A percentile compares a stretch with the other conserved stretches of the same genome.
Conservation (phyloP, 2,329 filamentous ascomycete species). For the Xylaria sp. region DNA sequence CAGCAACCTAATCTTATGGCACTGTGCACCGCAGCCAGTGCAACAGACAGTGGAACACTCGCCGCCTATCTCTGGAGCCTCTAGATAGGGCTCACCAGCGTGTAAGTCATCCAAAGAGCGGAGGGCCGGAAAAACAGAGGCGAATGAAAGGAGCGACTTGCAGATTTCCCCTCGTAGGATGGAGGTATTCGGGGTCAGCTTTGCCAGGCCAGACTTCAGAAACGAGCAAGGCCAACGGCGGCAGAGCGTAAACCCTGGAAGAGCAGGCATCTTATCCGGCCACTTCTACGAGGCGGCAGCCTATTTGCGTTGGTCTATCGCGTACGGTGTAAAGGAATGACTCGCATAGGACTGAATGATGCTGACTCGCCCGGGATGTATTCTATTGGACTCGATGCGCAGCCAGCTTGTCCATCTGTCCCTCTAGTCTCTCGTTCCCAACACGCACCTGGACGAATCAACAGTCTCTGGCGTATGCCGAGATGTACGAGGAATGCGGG, state of each 20-base stretch:
- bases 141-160: slow-evolving; percentile 7
- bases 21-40: neutral
- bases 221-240: neutral
- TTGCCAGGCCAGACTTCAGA: neutral
- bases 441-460: slow-evolving; percentile 33
- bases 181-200: neutral
- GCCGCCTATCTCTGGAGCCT: neutral
- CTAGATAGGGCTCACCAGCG: neutral
- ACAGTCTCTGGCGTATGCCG: slow-evolving; percentile 35
- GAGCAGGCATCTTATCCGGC: neutral
- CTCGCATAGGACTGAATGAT: slow-evolving; percentile 8
- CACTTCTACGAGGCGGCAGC: neutral
- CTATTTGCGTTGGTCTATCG: slow-evolving; percentile 9
- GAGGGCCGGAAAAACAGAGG: neutral
- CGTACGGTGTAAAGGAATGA: slow-evolving; percentile 3
- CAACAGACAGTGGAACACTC: neutral
- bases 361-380: slow-evolving; percentile 15
- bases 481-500: slow-evolving; percentile 35
- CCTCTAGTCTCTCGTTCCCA: slow-evolving; percentile 39
- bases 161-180: slow-evolving; percentile 10
- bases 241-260: neutral
- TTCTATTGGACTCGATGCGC: slow-evolving; percentile 11
- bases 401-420: slow-evolving; percentile 37
- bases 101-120: neutral
- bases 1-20: neutral